These are phyloP conservation scores for Setaria viridis DNA, from an alignment of 202 grass and related monocot genomes.

Conservation along the genomic window DNA sequence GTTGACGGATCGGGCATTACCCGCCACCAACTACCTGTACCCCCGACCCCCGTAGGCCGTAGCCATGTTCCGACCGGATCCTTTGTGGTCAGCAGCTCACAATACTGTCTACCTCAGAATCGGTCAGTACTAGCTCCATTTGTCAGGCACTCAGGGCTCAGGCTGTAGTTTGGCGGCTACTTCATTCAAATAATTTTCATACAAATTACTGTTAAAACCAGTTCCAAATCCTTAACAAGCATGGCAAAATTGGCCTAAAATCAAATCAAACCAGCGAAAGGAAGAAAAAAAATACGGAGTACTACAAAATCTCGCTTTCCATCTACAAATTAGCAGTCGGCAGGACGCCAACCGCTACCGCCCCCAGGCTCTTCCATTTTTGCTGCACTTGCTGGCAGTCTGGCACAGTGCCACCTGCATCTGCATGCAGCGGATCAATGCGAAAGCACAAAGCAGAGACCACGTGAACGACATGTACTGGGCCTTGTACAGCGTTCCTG, in stretches of 20 bases:
- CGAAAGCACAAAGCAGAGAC: neutral
- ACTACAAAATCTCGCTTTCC: neutral
- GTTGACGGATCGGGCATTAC: neutral
- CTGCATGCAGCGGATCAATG: constrained; percentile 15
- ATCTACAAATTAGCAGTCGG: neutral
- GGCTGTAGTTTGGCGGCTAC: neutral
- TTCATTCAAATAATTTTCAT: neutral
- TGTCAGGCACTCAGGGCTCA: neutral
- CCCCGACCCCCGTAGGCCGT: neutral
- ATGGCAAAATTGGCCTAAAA: neutral
- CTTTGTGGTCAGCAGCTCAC: constrained; percentile 14
- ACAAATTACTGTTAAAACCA: too few relatives aligned
- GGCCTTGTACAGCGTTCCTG: neutral
- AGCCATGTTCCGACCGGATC: constrained; percentile 1
- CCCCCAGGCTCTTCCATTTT: neutral
- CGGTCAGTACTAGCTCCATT: neutral
- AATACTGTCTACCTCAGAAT: neutral
- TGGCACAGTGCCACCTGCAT: constrained; percentile 29
- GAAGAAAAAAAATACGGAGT: neutral
- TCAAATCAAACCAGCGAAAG: neutral
- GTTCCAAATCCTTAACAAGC: neutral
- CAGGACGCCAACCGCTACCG: neutral
- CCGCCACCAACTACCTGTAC: constrained; percentile 28
- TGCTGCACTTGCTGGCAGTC: neutral
- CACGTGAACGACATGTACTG: constrained; percentile 2